Conservation (phyloP, 2,329 filamentous ascomycete species). For the Botrytis pseudocinerea region DNA sequence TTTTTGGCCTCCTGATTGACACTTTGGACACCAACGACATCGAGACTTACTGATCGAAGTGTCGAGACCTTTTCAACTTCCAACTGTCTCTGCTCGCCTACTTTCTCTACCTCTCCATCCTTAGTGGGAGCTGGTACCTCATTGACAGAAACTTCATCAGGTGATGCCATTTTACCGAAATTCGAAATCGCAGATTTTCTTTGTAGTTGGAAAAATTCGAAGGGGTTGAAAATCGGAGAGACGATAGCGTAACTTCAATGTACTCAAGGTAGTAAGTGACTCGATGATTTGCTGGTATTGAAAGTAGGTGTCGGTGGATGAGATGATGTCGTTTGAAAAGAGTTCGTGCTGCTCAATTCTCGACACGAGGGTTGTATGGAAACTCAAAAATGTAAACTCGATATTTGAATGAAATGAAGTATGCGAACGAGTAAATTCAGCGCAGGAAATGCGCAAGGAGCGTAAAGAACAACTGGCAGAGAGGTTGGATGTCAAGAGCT, state of each 20-base stretch:
- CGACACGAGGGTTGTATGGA: neutral
- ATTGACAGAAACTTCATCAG: neutral
- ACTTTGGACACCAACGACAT: neutral
- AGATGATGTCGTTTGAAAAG: neutral
- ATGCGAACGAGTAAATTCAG: neutral
- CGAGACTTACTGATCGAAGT: neutral
- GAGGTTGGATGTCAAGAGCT: too few relatives aligned
- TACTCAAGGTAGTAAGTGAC: neutral
- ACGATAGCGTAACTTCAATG: neutral
- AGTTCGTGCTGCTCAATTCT: neutral
- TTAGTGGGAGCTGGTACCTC: neutral
- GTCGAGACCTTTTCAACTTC: neutral
- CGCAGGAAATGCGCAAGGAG: neutral
- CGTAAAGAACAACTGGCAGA: too few relatives aligned
- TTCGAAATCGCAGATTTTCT: neutral
- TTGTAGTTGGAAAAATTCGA: neutral
- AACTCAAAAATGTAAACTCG: neutral
- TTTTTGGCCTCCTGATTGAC: neutral
- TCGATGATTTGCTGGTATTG: neutral
- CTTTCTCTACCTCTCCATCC: neutral
- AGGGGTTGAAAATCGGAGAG: neutral
- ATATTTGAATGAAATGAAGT: neutral
- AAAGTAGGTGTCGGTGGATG: too few relatives aligned
- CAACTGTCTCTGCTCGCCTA: neutral
- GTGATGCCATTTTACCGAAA: neutral